Percentiles rank a stretch among this genome's conserved stretches.
Evolutionary conservation across 495 filamentous ascomycete genomes (phyloP).

Genomic region (Bryoglossum gracile): DNA sequence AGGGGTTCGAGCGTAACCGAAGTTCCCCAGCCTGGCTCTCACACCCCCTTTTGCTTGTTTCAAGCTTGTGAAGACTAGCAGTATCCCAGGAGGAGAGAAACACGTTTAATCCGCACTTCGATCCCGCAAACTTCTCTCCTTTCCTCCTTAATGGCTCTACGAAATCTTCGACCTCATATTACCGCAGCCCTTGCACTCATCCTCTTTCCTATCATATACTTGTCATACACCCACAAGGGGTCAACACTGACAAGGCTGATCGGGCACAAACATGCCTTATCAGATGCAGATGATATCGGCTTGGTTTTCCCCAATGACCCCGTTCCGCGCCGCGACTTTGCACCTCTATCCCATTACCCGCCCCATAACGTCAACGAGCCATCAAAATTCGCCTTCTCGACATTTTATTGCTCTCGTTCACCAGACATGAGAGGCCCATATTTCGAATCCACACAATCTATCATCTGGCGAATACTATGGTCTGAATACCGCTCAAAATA

Average conservation of each 20-base stretch:
- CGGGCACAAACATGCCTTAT: background rate
- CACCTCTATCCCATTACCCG: background rate
- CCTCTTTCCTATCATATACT: background rate
- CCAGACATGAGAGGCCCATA: conserved; percentile 1
- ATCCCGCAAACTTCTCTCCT: background rate
- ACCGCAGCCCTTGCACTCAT: background rate
- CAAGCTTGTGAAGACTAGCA: too few relatives aligned
- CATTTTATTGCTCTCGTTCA: conserved; percentile 6
- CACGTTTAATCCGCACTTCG: background rate
- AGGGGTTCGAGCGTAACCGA: too few relatives aligned
- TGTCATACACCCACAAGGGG: background rate
- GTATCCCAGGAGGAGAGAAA: too few relatives aligned
- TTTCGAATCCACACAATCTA: conserved; percentile 6
- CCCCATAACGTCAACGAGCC: conserved; percentile 2
- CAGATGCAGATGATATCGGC: background rate
- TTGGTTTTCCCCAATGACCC: conserved; percentile 2
- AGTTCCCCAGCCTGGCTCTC: too few relatives aligned
- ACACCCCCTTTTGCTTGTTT: too few relatives aligned
- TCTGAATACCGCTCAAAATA: conserved; percentile 1
- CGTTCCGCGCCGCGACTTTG: conserved; percentile 1
- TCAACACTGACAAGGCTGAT: background rate
- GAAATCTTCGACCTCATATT: background rate
- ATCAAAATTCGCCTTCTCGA: conserved; percentile 6
- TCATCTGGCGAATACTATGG: conserved; percentile 6
- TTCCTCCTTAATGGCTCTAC: conserved; percentile 2